A percentile compares a stretch with the other conserved stretches of the same genome.
phyloP scores from a whole-genome alignment of 2,329 filamentous ascomycete genomes.

The Cercospora beticola region DNA sequence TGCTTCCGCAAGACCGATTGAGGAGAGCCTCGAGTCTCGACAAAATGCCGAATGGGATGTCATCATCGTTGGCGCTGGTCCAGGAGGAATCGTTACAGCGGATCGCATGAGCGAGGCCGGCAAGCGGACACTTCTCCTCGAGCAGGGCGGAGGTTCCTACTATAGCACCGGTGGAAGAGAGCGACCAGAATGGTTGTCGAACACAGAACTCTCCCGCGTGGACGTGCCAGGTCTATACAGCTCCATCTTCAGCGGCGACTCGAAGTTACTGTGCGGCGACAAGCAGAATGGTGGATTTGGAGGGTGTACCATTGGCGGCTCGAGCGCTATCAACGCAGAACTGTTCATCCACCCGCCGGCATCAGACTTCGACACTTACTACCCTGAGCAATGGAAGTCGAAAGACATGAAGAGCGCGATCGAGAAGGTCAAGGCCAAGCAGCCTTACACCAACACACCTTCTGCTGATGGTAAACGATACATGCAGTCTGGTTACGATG shows the following conservation, averaged over 20 bases:
- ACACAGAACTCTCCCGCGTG: constrained; percentile 51
- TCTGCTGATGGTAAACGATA: constrained; percentile 56
- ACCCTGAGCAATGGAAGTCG: constrained; percentile 55
- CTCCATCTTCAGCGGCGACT: constrained; percentile 48
- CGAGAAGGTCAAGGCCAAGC: constrained; percentile 45
- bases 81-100: constrained; percentile 55
- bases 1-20: neutral
- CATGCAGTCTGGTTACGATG: constrained; percentile 52
- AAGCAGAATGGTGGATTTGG: constrained; percentile 39
- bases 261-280: constrained; percentile 45
- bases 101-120: constrained; percentile 54
- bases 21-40: constrained; percentile 4
- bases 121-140: constrained; percentile 54
- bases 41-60: constrained; percentile 25
- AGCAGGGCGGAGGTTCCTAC: constrained; percentile 50
- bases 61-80: constrained; percentile 52
- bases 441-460: constrained; percentile 60
- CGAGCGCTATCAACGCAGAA: constrained; percentile 62
- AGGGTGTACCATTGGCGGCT: constrained; percentile 57
- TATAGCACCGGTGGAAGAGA: constrained; percentile 41
- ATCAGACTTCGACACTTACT: constrained; percentile 59
- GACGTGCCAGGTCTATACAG: constrained; percentile 56
- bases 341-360: constrained; percentile 60
- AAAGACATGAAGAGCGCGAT: constrained; percentile 51
- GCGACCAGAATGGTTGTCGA: constrained; percentile 51